These are phyloP conservation scores for Chalara sp. DNA, from an alignment of 2,329 filamentous ascomycete genomes.

Conservation along the genomic window DNA sequence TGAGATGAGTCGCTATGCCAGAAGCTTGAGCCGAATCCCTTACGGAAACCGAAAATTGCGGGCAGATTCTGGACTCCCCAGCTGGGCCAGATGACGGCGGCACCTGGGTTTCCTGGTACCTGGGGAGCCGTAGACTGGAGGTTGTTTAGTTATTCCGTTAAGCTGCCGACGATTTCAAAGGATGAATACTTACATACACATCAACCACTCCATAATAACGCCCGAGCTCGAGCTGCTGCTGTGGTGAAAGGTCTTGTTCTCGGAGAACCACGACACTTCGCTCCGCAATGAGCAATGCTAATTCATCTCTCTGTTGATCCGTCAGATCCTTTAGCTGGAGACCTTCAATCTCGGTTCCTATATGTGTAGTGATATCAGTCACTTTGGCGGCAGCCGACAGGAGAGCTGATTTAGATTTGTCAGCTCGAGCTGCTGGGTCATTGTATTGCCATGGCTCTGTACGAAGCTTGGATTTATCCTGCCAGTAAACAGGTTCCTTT, in stretches of 20 bases:
- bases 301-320: slow-evolving; percentile 29
- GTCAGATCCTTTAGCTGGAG: slow-evolving; percentile 29
- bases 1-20: neutral
- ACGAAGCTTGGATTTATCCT: neutral
- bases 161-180: slow-evolving; percentile 34
- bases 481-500: neutral
- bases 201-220: neutral
- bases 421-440: neutral
- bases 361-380: slow-evolving; percentile 17
- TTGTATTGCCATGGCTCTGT: neutral
- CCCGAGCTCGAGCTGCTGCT: neutral
- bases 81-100: too few species aligned
- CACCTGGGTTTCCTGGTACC: slow-evolving; percentile 40
- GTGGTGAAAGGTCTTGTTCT: neutral
- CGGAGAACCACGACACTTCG: slow-evolving; percentile 26
- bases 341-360: slow-evolving; percentile 31
- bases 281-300: slow-evolving; percentile 30
- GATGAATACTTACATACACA: neutral
- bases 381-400: neutral
- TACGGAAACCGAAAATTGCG: neutral
- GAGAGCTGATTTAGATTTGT: neutral
- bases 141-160: slow-evolving; percentile 60
- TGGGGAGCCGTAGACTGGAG: slow-evolving; percentile 64
- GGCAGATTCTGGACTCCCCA: too few species aligned
- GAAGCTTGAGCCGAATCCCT: neutral